These are phyloP conservation scores for Beauveria sp. DNA, from an alignment of 2,329 filamentous ascomycete genomes.

Conservation along the genomic window DNA sequence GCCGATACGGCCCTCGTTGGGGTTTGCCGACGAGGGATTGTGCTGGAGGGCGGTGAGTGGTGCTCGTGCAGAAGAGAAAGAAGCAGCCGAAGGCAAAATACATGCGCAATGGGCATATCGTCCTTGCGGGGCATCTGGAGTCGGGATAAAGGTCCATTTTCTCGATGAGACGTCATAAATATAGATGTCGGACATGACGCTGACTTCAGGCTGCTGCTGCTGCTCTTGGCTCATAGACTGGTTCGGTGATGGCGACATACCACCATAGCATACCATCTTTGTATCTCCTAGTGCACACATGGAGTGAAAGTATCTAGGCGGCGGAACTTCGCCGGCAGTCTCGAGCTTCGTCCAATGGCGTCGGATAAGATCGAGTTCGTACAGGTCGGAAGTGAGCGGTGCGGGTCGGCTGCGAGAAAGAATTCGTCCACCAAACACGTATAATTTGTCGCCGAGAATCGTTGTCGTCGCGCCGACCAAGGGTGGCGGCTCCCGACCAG, in stretches of 20 bases:
- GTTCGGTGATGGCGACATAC: conserved; percentile 76
- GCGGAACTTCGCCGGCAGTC: conserved; percentile 74
- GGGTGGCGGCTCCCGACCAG: conserved; percentile 82
- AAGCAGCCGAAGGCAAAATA: conserved; percentile 78
- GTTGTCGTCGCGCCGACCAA: conserved; percentile 94
- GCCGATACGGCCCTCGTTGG: conserved; percentile 81
- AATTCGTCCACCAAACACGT: conserved; percentile 89
- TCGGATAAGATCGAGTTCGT: conserved; percentile 84
- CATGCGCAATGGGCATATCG: conserved; percentile 95
- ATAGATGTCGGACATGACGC: conserved; percentile 97
- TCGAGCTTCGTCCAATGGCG: conserved; percentile 92
- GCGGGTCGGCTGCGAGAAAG: conserved; percentile 73
- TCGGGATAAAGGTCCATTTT: conserved; percentile 77
- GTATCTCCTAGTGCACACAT: conserved; percentile 89
- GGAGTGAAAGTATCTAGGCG: conserved; percentile 93
- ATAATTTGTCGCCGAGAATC: conserved; percentile 88
- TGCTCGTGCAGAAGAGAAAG: conserved; percentile 77
- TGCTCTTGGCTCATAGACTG: conserved; percentile 38
- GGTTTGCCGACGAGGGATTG: conserved; percentile 73
- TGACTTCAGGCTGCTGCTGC: conserved; percentile 70
- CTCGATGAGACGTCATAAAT: conserved; percentile 81
- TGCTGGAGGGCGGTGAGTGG: conserved; percentile 82
- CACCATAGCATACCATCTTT: conserved; percentile 95
- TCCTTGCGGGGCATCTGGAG: conserved; percentile 78
- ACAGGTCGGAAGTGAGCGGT: conserved; percentile 80